phyloP scores from a whole-genome alignment of 768 basidiomycete genomes.

The Hygrophoropsis aurantiaca region DNA sequence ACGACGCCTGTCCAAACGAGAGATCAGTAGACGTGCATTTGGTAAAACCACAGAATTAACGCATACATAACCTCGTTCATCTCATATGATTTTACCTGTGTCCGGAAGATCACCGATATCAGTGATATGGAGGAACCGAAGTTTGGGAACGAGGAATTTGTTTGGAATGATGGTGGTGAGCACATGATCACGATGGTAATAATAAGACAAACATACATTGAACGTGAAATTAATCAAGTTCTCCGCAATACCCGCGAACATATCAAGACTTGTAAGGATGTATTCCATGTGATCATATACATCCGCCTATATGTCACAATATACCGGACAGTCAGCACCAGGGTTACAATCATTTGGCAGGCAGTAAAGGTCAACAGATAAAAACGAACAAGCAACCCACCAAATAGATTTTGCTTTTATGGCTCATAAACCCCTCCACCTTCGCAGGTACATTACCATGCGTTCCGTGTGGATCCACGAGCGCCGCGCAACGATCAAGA shows the following conservation, averaged over 20 bases:
- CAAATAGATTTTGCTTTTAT: conserved; percentile 67
- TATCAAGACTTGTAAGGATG: conserved; percentile 66
- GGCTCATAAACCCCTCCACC: conserved; percentile 63
- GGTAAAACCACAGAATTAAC: neutral
- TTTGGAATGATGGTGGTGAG: neutral
- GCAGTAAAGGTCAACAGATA: too few relatives aligned
- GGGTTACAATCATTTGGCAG: neutral
- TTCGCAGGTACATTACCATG: conserved; percentile 16
- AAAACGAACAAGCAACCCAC: conserved; percentile 30
- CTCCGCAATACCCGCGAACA: conserved; percentile 69
- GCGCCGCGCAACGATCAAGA: conserved; percentile 61
- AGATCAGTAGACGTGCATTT: neutral
- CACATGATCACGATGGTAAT: neutral
- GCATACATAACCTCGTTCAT: conserved; percentile 74
- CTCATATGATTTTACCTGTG: conserved; percentile 67
- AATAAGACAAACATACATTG: conserved; percentile 59
- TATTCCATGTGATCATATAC: conserved; percentile 79
- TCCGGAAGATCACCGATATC: neutral
- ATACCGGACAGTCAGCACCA: conserved; percentile 1
- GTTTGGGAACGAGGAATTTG: neutral
- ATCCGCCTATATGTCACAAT: conserved; percentile 50
- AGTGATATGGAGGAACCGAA: neutral
- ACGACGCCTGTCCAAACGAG: conserved; percentile 51
- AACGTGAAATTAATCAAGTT: conserved; percentile 75
- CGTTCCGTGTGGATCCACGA: conserved; percentile 37